A percentile compares a stretch with the other conserved stretches of the same genome.
Evolutionary conservation across 2,329 filamentous ascomycete genomes (phyloP).

Genomic region (Talaromyces islandicus): DNA sequence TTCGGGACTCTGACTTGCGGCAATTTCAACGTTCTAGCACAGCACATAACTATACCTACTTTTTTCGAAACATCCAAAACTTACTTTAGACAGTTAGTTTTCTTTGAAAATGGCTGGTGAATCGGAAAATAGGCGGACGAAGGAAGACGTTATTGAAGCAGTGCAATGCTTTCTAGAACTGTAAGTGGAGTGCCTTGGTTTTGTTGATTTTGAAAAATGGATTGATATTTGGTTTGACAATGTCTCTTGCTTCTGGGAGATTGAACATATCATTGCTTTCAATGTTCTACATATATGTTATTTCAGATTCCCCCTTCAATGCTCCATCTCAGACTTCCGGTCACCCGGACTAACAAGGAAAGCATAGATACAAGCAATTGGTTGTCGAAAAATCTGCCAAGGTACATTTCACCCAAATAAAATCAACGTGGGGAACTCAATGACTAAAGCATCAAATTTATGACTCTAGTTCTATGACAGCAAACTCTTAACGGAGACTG

Average conservation of each 20-base stretch:
- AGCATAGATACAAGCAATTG: conserved; percentile 6
- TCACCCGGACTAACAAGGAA: neutral
- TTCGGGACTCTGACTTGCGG: neutral
- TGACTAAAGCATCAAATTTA: neutral
- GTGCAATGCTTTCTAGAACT: conserved; percentile 7
- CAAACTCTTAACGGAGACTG: conserved; percentile 17
- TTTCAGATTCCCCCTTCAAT: neutral
- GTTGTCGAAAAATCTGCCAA: conserved; percentile 4
- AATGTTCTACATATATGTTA: neutral
- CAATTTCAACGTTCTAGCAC: neutral
- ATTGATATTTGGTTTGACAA: neutral
- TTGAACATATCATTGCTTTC: neutral
- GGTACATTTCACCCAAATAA: neutral
- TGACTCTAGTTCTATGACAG: conserved; percentile 17
- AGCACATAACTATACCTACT: neutral
- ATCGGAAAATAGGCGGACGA: neutral
- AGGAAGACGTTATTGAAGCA: conserved; percentile 6
- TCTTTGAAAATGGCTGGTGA: neutral
- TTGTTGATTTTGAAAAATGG: neutral
- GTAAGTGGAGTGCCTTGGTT: neutral
- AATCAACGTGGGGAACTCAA: neutral
- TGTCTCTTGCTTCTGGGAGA: neutral
- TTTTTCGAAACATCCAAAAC: neutral
- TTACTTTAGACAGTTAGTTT: neutral
- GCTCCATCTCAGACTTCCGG: neutral